phyloP scores from a whole-genome alignment of 306 rosid genomes.

The Vigna trinervia region DNA sequence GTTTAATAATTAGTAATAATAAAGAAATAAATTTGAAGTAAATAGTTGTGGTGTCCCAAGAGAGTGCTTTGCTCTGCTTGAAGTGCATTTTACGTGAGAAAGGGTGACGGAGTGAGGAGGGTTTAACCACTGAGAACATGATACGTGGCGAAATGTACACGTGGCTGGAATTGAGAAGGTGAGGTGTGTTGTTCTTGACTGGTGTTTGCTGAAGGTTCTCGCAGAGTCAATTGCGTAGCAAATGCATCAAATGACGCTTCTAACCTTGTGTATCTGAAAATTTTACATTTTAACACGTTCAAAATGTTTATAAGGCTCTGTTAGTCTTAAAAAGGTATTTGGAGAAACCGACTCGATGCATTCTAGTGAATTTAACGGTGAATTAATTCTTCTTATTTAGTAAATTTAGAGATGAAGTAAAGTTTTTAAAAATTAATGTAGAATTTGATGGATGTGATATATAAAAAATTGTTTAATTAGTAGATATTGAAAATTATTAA shows the following conservation, averaged over 20 bases:
- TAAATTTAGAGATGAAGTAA: no score
- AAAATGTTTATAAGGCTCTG: no score
- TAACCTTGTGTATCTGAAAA: not conserved
- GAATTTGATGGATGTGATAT: no score
- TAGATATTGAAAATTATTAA: no score
- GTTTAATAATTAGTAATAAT: not conserved
- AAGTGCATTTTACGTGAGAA: slow-evolving; percentile 44
- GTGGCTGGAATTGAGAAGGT: slow-evolving; percentile 33
- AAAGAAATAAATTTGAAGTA: not conserved
- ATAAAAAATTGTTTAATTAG: no score
- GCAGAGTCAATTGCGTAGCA: not conserved
- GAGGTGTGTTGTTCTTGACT: slow-evolving; percentile 35
- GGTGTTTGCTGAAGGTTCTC: not conserved
- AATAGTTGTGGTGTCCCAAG: not conserved
- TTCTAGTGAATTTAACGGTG: no score
- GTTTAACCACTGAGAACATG: not conserved
- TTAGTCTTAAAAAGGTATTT: no score
- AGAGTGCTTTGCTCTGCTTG: not conserved
- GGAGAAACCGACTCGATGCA: no score
- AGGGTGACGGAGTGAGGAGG: slow-evolving; percentile 23
- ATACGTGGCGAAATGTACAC: slow-evolving; percentile 35
- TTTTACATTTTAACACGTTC: no score
- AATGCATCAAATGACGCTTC: slow-evolving; percentile 2
- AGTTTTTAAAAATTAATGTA: no score
- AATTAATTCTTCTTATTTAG: no score